These are phyloP conservation scores for Fonsecaea pedrosoi DNA, from an alignment of 2,329 filamentous ascomycete species.

Conservation along the genomic window DNA sequence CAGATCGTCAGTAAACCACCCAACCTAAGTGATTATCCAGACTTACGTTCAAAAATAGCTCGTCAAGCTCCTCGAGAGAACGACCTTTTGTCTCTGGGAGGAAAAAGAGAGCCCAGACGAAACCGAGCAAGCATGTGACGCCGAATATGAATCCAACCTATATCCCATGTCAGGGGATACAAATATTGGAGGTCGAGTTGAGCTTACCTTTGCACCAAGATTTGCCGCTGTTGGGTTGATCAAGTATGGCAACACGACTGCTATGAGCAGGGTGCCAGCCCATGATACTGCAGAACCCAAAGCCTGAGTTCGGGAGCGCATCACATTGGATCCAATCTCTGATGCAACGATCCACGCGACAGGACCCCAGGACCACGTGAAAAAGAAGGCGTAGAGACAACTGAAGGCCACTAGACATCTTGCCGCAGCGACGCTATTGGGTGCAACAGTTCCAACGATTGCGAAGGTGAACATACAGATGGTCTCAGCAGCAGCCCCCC, in stretches of 20 bases:
- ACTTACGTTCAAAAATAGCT: slow-evolving; percentile 38
- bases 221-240: slow-evolving; percentile 9
- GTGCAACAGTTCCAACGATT: slow-evolving; percentile 1
- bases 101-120: slow-evolving; percentile 31
- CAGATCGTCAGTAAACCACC: not conserved
- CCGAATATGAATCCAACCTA: slow-evolving; percentile 22
- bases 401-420: slow-evolving; percentile 11
- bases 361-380: slow-evolving; percentile 2
- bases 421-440: slow-evolving; percentile 16
- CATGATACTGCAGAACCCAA: slow-evolving; percentile 5
- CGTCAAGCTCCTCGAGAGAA: slow-evolving; percentile 41
- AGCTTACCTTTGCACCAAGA: slow-evolving; percentile 15
- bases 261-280: not conserved
- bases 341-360: not conserved
- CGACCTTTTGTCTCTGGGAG: slow-evolving; percentile 41
- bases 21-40: not conserved
- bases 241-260: slow-evolving; percentile 7
- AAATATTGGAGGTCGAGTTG: not conserved
- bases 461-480: slow-evolving; percentile 16
- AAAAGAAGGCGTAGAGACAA: slow-evolving; percentile 11
- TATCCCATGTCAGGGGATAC: not conserved
- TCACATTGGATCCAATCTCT: slow-evolving; percentile 12
- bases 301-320: not conserved
- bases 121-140: slow-evolving; percentile 3
- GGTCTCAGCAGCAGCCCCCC: not conserved